A percentile compares a stretch with the other conserved stretches of the same genome.
phyloP scores from a whole-genome alignment of 768 basidiomycete genomes.

The Tylopilus rubrobrunneus region DNA sequence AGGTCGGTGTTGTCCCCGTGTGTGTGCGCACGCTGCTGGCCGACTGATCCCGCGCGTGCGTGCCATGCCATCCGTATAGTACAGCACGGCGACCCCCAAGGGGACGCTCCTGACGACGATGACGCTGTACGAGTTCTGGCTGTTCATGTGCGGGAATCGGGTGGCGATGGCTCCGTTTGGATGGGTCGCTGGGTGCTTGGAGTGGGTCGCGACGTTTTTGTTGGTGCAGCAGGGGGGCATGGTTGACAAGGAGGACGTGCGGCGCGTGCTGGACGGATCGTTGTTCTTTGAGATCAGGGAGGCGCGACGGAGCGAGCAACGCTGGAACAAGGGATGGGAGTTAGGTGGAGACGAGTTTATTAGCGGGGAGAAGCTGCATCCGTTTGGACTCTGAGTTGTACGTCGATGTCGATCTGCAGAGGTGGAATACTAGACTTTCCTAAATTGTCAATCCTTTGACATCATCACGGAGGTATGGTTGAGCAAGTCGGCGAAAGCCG shows the following conservation, averaged over 20 bases:
- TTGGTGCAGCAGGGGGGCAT: slow-evolving; percentile 38
- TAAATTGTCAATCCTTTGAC: neutral
- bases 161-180: slow-evolving; percentile 37
- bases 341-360: slow-evolving; percentile 31
- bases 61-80: slow-evolving; percentile 5
- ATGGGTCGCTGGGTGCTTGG: slow-evolving; percentile 33
- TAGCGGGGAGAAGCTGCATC: slow-evolving; percentile 27
- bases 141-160: slow-evolving; percentile 29
- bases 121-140: slow-evolving; percentile 32
- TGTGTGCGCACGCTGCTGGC: neutral
- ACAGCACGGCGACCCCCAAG: slow-evolving; percentile 9
- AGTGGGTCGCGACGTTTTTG: slow-evolving; percentile 38
- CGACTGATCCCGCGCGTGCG: neutral
- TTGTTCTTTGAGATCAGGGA: slow-evolving; percentile 33
- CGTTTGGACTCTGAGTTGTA: slow-evolving; percentile 23
- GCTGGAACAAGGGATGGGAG: slow-evolving; percentile 31
- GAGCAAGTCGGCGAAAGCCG: too few relatives aligned
- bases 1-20: slow-evolving; percentile 20
- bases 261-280: slow-evolving; percentile 36
- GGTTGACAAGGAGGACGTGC: slow-evolving; percentile 13
- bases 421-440: neutral
- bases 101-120: neutral
- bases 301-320: slow-evolving; percentile 15
- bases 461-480: too few relatives aligned
- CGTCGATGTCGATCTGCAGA: neutral